Base-by-base conservation (phyloP, 495 filamentous ascomycete genomes). In the Penicillium fimorum region DNA sequence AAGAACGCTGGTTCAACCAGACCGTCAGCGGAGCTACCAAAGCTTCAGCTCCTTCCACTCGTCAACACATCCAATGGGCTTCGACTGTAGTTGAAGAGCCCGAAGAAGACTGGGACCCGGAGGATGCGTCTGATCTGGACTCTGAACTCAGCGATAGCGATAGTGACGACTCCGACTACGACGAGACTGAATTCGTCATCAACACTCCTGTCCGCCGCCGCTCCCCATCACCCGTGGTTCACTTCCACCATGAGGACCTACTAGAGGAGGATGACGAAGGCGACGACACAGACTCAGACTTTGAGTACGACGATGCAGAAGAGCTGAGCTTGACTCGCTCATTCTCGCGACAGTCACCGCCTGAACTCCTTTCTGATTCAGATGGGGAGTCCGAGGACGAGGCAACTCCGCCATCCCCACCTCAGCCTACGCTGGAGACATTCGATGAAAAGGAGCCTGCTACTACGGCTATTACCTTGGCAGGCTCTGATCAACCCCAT, bases 1-100 rank as follows among this genome's bases (percentile, higher is more conserved):
- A 97, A 73, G 94, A 97, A 74, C 87, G 82, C 51, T 97, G 95
- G 95, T 97, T 97, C 86, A 92, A 97, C 83, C 86, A 93, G 75
- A 91, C 89, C 56, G 90, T 97, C 74, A 84, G 79, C 69, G 88
- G 87, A 64, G 90, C 89, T 62, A 74, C 72, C 71, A 77, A 79
- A 65, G 67, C 74, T 54, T 66, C 70, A 46, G 73, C 76, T 50
- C 80, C 81, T 58, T 74, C 79, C 50, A 79, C 82, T 58, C 79
- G 86, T 42, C 80, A 79, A 62, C 90, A 90, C 79, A 84, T 96
- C 68, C 87, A 93, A 84, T 96, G 90, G 90, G 87, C 89, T 42
- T 90, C 96, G 61, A 77, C 83, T 45, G 81, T 92, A 58, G 77
- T 83, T 53, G 90, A 92, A 70, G 85, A 90, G 59, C 79, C 83